A percentile compares a stretch with the other conserved stretches of the same genome.
Conservation (phyloP, 2,329 filamentous ascomycete species). For the Ophiocordyceps robertsii region DNA sequence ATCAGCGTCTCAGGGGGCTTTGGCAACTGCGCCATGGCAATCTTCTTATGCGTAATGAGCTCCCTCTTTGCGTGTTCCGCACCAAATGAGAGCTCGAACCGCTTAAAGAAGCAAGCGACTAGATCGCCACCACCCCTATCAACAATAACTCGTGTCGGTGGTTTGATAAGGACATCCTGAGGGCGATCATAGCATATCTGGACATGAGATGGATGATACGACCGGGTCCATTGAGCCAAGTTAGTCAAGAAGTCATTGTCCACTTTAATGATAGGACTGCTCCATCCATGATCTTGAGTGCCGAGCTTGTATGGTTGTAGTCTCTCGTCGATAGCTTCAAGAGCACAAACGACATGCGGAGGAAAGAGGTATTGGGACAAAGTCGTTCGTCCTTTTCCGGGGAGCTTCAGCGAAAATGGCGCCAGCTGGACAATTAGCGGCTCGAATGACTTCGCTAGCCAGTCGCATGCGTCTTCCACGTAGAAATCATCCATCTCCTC, state of each 20-base stretch:
- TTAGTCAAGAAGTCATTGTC: constrained; percentile 8
- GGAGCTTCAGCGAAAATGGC: background rate
- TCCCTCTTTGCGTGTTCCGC: constrained; percentile 3
- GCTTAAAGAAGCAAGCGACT: constrained; percentile 9
- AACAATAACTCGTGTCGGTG: constrained; percentile 8
- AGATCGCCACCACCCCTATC: constrained; percentile 1
- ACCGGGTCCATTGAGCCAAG: constrained; percentile 9
- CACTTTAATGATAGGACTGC: constrained; percentile 5
- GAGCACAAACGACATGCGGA: constrained; percentile 6
- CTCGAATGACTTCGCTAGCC: constrained; percentile 7
- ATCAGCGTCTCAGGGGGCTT: constrained; percentile 5
- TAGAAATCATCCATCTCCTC: background rate
- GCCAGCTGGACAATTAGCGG: constrained; percentile 9
- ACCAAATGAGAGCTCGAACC: constrained; percentile 2
- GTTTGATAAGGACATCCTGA: constrained; percentile 9
- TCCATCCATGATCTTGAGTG: constrained; percentile 1
- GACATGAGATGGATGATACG: constrained; percentile 9
- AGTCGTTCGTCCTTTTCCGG: constrained; percentile 4
- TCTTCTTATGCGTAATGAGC: constrained; percentile 6
- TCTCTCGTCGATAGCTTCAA: constrained; percentile 7
- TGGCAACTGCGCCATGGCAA: constrained; percentile 2
- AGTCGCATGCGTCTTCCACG: constrained; percentile 6
- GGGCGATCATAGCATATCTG: constrained; percentile 6
- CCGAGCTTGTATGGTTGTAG: constrained; percentile 3
- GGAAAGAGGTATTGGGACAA: constrained; percentile 9